These are phyloP conservation scores for Rhodotorula sphaerocarpa DNA, from an alignment of 768 basidiomycete species.

Conservation along the genomic window DNA sequence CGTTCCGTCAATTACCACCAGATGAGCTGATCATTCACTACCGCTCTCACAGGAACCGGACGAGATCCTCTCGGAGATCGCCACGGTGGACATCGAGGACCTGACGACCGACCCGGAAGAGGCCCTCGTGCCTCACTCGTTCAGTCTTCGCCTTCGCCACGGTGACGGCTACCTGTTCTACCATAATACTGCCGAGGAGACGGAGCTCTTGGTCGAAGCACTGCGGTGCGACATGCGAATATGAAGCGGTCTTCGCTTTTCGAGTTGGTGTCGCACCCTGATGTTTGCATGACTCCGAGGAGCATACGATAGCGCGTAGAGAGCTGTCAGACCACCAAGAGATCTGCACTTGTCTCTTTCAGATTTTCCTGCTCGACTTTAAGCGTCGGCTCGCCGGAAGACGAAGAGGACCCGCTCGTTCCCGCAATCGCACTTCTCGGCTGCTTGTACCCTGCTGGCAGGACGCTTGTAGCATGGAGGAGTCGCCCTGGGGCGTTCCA, in stretches of 20 bases:
- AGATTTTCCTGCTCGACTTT: too few relatives aligned
- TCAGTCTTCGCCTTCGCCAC: conserved; percentile 9
- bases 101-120: conserved; percentile 14
- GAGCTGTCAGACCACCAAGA: too few relatives aligned
- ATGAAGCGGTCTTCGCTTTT: background rate
- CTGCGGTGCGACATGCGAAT: conserved; percentile 3
- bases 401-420: too few relatives aligned
- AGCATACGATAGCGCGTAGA: too few relatives aligned
- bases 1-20: background rate
- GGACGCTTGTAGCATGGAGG: conserved; percentile 2
- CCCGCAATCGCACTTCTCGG: too few relatives aligned
- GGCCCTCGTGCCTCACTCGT: conserved; percentile 23
- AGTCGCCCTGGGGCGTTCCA: conserved; percentile 23
- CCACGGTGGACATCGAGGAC: background rate
- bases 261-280: too few relatives aligned
- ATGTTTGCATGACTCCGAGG: too few relatives aligned
- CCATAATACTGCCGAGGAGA: conserved; percentile 14
- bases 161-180: conserved; percentile 22
- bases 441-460: too few relatives aligned
- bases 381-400: too few relatives aligned
- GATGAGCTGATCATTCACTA: too few relatives aligned
- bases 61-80: conserved; percentile 5
- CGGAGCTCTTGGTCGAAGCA: conserved; percentile 16
- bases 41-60: conserved; percentile 6
- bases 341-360: too few relatives aligned